Evolutionary conservation across 2,329 filamentous ascomycete species (phyloP).

Genomic region (Lomentospora prolificans): DNA sequence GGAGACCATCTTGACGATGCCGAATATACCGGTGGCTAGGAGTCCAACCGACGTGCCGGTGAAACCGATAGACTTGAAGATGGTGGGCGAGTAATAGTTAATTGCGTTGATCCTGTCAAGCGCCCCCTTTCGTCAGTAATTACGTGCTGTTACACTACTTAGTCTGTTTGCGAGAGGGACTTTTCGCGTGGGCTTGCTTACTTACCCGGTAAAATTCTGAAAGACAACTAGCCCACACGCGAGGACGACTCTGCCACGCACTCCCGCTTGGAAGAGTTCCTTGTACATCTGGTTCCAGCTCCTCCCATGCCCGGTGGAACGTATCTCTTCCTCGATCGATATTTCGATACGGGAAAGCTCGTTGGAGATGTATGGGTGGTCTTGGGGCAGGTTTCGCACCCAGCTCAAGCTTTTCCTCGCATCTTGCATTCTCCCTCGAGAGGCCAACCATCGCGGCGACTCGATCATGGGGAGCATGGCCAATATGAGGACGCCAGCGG

Average conservation of each 20-base stretch:
- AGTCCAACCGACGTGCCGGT: constrained; percentile 33
- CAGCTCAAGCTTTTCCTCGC: background rate
- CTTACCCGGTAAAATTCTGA: constrained; percentile 53
- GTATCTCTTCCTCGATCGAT: background rate
- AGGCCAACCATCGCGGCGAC: constrained; percentile 51
- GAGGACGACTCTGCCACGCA: background rate
- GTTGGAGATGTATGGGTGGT: background rate
- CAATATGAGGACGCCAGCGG: constrained; percentile 49
- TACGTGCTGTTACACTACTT: too few species aligned
- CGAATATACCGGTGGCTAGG: constrained; percentile 63
- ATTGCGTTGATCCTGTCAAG: constrained; percentile 59
- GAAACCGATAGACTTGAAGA: constrained; percentile 48
- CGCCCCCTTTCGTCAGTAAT: too few species aligned
- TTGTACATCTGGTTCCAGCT: background rate
- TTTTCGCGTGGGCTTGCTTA: too few species aligned
- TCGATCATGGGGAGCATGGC: constrained; percentile 52
- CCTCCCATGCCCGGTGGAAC: background rate
- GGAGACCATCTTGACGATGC: constrained; percentile 58
- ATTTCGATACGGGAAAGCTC: background rate
- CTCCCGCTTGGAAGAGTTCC: background rate
- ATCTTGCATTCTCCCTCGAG: background rate
- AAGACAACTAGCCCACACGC: constrained; percentile 54
- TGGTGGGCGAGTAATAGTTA: constrained; percentile 59
- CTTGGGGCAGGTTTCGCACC: background rate
- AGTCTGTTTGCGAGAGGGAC: too few species aligned